Conservation (phyloP, 148 eudicot species). For the Rhododendron ferrugineum region DNA sequence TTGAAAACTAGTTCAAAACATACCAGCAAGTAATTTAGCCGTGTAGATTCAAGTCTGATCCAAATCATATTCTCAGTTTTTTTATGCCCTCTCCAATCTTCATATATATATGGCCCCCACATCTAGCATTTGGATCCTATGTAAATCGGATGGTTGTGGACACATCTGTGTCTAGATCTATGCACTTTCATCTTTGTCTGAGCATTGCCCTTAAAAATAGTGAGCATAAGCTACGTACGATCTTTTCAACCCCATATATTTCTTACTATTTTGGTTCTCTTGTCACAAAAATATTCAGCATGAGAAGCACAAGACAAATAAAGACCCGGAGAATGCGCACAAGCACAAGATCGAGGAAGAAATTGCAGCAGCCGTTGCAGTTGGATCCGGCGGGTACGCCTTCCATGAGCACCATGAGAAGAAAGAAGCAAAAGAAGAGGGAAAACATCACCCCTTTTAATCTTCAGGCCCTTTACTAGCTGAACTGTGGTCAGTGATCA, state of each 20-base stretch:
- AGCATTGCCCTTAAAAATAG: too few species aligned
- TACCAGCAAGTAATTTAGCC: too few species aligned
- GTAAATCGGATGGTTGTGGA: too few species aligned
- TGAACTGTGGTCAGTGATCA: background rate
- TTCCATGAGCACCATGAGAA: conserved; percentile 60
- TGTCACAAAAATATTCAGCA: conserved; percentile 13
- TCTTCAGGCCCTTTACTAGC: background rate
- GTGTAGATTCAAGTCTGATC: too few species aligned
- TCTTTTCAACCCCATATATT: background rate
- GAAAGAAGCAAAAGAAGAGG: conserved; percentile 37
- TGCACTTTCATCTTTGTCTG: too few species aligned
- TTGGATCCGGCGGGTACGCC: conserved; percentile 43
- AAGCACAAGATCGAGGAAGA: conserved; percentile 48
- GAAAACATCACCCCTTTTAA: background rate
- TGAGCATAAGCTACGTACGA: too few species aligned
- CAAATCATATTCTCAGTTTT: too few species aligned
- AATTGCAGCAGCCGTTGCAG: conserved; percentile 42
- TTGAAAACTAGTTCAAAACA: too few species aligned
- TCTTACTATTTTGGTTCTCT: background rate
- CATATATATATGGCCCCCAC: too few species aligned
- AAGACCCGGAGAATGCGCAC: conserved; percentile 56
- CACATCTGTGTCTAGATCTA: too few species aligned
- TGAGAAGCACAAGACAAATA: conserved; percentile 58
- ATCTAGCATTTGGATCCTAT: too few species aligned
- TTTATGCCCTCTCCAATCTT: too few species aligned